Evolutionary conservation across 2,329 filamentous ascomycete genomes (phyloP).

Genomic region (Microsporum ferrugineum): DNA sequence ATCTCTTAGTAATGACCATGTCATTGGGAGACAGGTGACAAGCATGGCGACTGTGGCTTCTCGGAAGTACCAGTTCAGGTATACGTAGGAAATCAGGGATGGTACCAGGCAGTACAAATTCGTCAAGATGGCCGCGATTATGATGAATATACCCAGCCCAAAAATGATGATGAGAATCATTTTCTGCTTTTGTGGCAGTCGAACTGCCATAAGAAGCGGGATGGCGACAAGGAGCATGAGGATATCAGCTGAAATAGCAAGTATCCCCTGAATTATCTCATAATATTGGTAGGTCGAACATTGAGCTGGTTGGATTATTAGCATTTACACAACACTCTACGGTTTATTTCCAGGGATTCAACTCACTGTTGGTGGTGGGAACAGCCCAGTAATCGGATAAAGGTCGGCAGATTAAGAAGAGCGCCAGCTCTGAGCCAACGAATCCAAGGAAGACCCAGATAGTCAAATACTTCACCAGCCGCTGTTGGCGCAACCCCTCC

Average conservation of each 20-base stretch:
- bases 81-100: constrained; percentile 30
- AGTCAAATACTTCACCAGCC: constrained; percentile 28
- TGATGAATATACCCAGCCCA: constrained; percentile 37
- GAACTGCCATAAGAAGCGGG: constrained; percentile 32
- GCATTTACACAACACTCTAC: background rate
- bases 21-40: constrained; percentile 42
- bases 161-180: constrained; percentile 34
- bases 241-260: constrained; percentile 33
- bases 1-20: constrained; percentile 42
- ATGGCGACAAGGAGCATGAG: constrained; percentile 35
- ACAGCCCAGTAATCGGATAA: background rate
- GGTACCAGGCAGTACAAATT: constrained; percentile 39
- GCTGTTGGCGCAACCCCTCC: constrained; percentile 25
- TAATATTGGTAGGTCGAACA: constrained; percentile 37
- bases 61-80: constrained; percentile 40
- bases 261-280: constrained; percentile 31
- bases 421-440: constrained; percentile 39
- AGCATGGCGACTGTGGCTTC: constrained; percentile 36
- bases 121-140: constrained; percentile 40
- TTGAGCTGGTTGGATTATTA: background rate
- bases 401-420: constrained; percentile 43
- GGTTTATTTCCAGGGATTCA: background rate
- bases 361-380: constrained; percentile 1
- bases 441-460: constrained; percentile 38
- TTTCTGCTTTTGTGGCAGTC: constrained; percentile 33